phyloP scores from a whole-genome alignment of 352 stramenopile genomes.

The Globisporangium cylindrosporum region DNA sequence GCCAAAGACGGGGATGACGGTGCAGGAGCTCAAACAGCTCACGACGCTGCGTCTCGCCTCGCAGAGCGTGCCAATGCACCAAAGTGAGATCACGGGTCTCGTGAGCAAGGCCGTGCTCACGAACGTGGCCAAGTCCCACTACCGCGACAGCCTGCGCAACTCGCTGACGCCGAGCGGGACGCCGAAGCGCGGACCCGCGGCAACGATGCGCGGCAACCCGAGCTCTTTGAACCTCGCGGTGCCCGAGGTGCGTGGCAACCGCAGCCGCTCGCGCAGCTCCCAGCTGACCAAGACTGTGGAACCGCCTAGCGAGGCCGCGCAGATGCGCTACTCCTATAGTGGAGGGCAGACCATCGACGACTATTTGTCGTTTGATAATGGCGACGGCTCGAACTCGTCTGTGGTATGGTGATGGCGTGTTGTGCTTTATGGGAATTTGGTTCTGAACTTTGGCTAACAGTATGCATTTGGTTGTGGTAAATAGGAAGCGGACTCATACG shows the following conservation, averaged over 20 bases:
- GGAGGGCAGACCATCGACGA: constrained; percentile 55
- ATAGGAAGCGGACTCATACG: constrained; percentile 43
- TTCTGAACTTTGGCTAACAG: background rate
- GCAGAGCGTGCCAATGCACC: constrained; percentile 57
- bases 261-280: constrained; percentile 52
- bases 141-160: constrained; percentile 58
- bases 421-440: background rate
- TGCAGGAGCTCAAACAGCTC: constrained; percentile 85
- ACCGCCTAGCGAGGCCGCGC: constrained; percentile 27
- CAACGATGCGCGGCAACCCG: constrained; percentile 13
- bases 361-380: constrained; percentile 41
- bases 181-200: constrained; percentile 34
- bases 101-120: constrained; percentile 75
- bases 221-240: constrained; percentile 26
- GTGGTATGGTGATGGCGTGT: constrained; percentile 16
- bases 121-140: constrained; percentile 78
- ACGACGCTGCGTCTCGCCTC: constrained; percentile 75
- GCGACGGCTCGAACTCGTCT: constrained; percentile 46
- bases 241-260: constrained; percentile 39
- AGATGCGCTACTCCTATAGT: constrained; percentile 66
- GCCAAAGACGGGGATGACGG: constrained; percentile 81
- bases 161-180: constrained; percentile 54
- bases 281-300: constrained; percentile 37
- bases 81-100: constrained; percentile 64
- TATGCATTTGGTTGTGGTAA: background rate